Evolutionary conservation across 2,329 filamentous ascomycete genomes (phyloP), one percentile per base, ranked within the genome.

Genomic region (Emericellopsis atlantica): DNA sequence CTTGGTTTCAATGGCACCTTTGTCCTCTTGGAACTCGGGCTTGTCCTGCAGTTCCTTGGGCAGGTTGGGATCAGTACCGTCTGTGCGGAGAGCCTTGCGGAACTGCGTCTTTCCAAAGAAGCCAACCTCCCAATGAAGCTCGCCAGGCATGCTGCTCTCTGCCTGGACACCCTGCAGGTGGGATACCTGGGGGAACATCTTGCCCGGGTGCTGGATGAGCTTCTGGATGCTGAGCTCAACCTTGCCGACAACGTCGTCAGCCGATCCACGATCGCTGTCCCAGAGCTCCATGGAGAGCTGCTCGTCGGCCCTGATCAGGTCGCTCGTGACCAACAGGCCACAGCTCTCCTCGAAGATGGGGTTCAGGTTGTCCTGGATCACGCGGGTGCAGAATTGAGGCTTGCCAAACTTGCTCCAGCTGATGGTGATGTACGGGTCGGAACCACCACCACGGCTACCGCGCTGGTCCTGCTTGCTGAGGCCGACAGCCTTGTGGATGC

Each of bases 391-490:
- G 61, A 95, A 96, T 76, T 95, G 93, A 2, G 90, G 90, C 64
- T 98, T 98, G 43, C 84, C 85, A 51, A 95, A 96, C 59, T 96
- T 95, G 53, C 86, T 93, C 67, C 93, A 96, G 33, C 84, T 82
- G 31, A 96, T 72, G 26, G 90, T 95, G 56, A 96, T 93, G 59
- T 96, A 96, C 0, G 90, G 88, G 51, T 98, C 92, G 39, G 85
- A 93, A 36, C 90, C 90, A 29, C 92, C 90, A 15, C 87, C 84
- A 40, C 81, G 74, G 52, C 80, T 89, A 33, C 88, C 89, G 44
- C 85, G 79, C 37, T 66, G 63, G 56, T 98, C 92, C 55, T 95
- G 90, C 62, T 95, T 95, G 67, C 86, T 94, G 43, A 98, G 72
- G 0, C 84, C 88, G 16, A 77, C 69, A 10, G 90, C 92, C 51